A percentile compares a stretch with the other conserved stretches of the same genome.
phyloP scores from a whole-genome alignment of 225 moss, liverwort and hornwort genomes.

The Thuidium tamariscinum region DNA sequence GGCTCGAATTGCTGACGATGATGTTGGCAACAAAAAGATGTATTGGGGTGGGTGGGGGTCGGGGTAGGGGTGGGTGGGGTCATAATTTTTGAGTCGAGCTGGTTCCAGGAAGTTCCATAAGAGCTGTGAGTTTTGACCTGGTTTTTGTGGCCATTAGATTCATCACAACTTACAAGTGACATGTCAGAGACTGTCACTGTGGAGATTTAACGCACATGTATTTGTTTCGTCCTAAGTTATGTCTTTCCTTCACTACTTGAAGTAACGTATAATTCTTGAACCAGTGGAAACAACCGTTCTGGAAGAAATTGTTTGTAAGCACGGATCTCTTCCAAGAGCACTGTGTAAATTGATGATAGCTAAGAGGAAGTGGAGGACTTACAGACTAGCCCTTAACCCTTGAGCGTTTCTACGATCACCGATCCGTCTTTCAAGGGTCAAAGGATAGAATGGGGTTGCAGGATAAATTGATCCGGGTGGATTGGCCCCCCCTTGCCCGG shows the following conservation, averaged over 20 bases:
- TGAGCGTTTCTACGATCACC: no score
- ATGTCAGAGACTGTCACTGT: background rate
- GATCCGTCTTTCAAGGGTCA: no score
- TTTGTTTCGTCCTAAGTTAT: background rate
- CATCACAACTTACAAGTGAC: background rate
- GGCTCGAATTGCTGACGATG: background rate
- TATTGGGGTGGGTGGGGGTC: no score
- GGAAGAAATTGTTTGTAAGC: background rate
- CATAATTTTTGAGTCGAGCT: background rate
- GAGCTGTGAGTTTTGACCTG: background rate
- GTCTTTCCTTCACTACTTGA: background rate
- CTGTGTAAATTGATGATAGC: background rate
- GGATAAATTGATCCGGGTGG: no score
- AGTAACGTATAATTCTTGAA: background rate
- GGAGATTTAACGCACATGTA: background rate
- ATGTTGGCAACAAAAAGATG: no score
- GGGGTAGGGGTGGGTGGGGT: no score
- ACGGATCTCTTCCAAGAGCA: background rate
- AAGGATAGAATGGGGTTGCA: no score
- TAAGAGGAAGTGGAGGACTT: background rate
- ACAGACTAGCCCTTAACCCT: no score
- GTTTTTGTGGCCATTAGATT: background rate
- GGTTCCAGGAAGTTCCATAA: background rate
- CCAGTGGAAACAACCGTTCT: background rate
- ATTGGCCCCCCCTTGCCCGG: no score